Conservation (phyloP, 1,284 basidiomycete species). For the Trametes pubescens region DNA sequence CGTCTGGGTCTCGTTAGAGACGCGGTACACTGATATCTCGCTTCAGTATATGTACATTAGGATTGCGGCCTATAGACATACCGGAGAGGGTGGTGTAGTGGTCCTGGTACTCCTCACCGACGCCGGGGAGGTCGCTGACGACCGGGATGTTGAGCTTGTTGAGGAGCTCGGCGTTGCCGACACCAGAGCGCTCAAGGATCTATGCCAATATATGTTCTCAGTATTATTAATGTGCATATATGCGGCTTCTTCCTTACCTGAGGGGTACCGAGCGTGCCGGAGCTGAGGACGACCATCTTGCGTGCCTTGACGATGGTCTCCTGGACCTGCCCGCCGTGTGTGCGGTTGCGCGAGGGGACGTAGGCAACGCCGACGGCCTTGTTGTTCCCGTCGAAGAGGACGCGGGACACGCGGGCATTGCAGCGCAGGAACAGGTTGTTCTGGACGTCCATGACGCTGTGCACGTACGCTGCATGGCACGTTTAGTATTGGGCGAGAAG, state of each 20-base stretch:
- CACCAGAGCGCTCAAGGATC: slow-evolving; percentile 77
- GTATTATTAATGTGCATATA: neutral
- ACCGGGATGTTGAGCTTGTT: slow-evolving; percentile 65
- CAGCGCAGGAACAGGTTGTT: slow-evolving; percentile 67
- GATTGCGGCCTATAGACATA: slow-evolving; percentile 41
- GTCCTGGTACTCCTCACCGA: slow-evolving; percentile 78
- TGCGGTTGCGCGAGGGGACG: slow-evolving; percentile 68
- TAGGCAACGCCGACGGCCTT: slow-evolving; percentile 78
- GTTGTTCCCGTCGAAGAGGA: slow-evolving; percentile 73
- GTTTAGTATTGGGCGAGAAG: slow-evolving; percentile 8
- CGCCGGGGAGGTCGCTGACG: slow-evolving; percentile 74
- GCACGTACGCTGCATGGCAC: slow-evolving; percentile 61
- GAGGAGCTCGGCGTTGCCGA: slow-evolving; percentile 62
- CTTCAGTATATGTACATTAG: neutral
- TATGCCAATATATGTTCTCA: slow-evolving; percentile 32
- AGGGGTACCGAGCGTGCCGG: slow-evolving; percentile 73
- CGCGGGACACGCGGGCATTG: slow-evolving; percentile 71
- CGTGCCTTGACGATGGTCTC: slow-evolving; percentile 72
- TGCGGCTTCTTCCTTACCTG: slow-evolving; percentile 41
- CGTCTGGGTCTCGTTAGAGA: slow-evolving; percentile 69
- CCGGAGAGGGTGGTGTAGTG: slow-evolving; percentile 75
- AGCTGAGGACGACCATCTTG: slow-evolving; percentile 70
- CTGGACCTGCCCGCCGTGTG: slow-evolving; percentile 55
- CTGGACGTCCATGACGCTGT: slow-evolving; percentile 75
- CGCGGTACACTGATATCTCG: slow-evolving; percentile 65